Evolutionary conservation across 805 yeast species (phyloP).

Genomic region (Starmerella floricola): DNA sequence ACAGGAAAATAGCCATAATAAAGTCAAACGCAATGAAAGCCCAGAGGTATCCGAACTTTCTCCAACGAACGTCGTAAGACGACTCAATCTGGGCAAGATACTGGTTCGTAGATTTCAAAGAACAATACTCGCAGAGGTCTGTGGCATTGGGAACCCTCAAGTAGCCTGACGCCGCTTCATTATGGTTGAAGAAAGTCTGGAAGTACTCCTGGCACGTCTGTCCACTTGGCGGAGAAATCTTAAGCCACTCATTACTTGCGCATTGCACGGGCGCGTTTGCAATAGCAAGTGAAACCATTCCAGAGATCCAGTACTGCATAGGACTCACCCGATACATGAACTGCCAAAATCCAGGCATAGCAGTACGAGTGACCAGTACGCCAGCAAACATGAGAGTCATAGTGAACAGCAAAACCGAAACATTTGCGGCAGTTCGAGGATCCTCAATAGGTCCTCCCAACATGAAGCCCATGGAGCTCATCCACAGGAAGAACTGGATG

Average conservation of each 20-base stretch:
- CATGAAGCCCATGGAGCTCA: conserved; percentile 43
- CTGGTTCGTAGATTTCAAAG: conserved; percentile 32
- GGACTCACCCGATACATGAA: conserved; percentile 69
- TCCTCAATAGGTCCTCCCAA: conserved; percentile 49
- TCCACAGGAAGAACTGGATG: conserved; percentile 40
- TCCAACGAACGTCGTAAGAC: conserved; percentile 44
- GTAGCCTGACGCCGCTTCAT: conserved; percentile 39
- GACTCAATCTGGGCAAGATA: conserved; percentile 36
- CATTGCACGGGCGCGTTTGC: conserved; percentile 46
- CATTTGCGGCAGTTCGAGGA: conserved; percentile 52
- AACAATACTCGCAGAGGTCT: conserved; percentile 34
- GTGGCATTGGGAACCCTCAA: conserved; percentile 41
- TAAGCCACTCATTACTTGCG: conserved; percentile 37
- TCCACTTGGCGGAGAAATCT: conserved; percentile 45
- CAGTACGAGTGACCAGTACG: conserved; percentile 43
- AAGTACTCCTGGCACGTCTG: conserved; percentile 52
- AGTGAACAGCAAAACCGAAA: conserved; percentile 44
- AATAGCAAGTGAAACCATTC: conserved; percentile 38
- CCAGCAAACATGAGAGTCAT: conserved; percentile 57
- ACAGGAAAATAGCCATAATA: conserved; percentile 25
- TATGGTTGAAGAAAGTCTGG: conserved; percentile 32
- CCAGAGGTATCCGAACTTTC: conserved; percentile 53
- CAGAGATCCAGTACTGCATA: conserved; percentile 55
- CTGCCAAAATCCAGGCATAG: conserved; percentile 74
- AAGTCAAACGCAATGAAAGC: conserved; percentile 47